Evolutionary conservation across 768 basidiomycete species (phyloP).

Genomic region (Macrolepiota fuliginosa): DNA sequence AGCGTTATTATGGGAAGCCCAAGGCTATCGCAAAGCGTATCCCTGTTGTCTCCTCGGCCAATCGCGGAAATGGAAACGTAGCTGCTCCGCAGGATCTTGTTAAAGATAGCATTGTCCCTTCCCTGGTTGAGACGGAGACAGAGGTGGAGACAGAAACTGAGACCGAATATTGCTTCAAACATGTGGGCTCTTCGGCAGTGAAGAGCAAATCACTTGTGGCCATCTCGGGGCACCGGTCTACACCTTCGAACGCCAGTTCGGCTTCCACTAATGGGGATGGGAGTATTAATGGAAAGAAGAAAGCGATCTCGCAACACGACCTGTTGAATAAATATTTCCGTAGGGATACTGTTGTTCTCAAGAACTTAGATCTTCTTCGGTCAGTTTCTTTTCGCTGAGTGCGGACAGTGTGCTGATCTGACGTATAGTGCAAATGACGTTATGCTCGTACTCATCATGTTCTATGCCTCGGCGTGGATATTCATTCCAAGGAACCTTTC

Average conservation of each 20-base stretch:
- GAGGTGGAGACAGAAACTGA: constrained; percentile 63
- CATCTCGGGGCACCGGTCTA: constrained; percentile 27
- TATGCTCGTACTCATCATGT: constrained; percentile 71
- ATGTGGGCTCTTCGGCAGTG: constrained; percentile 1
- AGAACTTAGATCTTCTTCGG: constrained; percentile 86
- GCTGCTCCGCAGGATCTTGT: constrained; percentile 16
- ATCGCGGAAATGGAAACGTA: constrained; percentile 5
- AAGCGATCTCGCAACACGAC: constrained; percentile 75
- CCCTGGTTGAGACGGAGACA: constrained; percentile 62
- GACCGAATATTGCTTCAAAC: constrained; percentile 23
- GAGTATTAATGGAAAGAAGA: constrained; percentile 24
- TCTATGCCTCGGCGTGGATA: constrained; percentile 59
- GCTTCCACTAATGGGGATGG: constrained; percentile 21
- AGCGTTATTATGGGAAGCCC: constrained; percentile 89
- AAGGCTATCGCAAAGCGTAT: constrained; percentile 86
- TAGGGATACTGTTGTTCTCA: constrained; percentile 77
- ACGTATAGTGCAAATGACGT: constrained; percentile 73
- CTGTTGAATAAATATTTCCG: constrained; percentile 88
- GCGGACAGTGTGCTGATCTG: constrained; percentile 17
- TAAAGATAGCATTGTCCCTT: constrained; percentile 26
- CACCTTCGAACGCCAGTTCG: constrained; percentile 33
- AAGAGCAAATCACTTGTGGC: not conserved
- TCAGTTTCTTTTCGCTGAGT: constrained; percentile 29
- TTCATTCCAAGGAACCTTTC: constrained; percentile 57
- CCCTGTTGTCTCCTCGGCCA: constrained; percentile 43